Conservation (phyloP, 83 land plant species). For the Picea mariana region DNA sequence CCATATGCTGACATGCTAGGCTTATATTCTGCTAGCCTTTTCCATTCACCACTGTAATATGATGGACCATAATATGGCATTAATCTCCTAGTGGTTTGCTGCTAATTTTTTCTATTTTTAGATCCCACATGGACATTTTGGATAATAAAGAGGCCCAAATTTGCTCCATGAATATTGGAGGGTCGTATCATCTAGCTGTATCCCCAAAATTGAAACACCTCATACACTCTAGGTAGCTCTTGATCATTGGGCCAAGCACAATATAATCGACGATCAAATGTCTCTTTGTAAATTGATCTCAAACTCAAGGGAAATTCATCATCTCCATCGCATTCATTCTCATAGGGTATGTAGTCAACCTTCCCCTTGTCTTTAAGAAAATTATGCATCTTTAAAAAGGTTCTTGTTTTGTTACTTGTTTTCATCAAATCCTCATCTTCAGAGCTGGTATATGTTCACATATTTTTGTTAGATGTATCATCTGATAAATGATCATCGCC, state of each 20-base stretch:
- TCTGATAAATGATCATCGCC: no score
- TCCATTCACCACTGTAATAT: neutral
- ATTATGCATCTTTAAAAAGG: no score
- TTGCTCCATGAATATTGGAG: no score
- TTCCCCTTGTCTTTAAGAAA: no score
- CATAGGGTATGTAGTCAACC: no score
- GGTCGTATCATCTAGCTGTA: no score
- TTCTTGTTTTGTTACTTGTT: no score
- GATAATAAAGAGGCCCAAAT: neutral
- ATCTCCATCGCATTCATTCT: no score
- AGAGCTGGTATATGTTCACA: no score
- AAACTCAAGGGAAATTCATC: neutral
- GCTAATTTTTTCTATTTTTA: neutral
- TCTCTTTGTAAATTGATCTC: conserved; percentile 1
- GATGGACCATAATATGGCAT: conserved; percentile 8
- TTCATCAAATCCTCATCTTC: no score
- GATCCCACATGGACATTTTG: conserved; percentile 2
- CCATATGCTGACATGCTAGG: neutral
- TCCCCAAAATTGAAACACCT: neutral
- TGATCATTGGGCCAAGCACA: neutral
- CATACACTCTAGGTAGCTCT: neutral
- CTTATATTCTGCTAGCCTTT: no score
- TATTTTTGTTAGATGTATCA: no score
- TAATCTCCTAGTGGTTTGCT: neutral
- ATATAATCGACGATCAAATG: neutral